These are phyloP conservation scores for Coemansia sp. DNA, from an alignment of 192 early-diverging fungal genomes.

Conservation along the genomic window DNA sequence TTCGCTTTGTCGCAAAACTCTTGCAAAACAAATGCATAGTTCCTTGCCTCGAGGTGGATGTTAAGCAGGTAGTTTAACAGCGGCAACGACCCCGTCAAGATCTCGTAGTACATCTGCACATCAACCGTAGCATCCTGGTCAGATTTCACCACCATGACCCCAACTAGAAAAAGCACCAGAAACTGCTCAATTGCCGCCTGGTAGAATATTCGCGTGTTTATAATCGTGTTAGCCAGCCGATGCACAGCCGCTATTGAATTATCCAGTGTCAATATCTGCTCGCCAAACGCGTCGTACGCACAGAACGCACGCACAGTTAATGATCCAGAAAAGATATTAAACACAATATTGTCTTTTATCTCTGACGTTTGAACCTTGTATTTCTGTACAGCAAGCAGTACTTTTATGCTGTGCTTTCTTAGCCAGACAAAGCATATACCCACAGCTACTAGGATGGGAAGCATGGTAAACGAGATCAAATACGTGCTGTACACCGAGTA, in stretches of 20 bases:
- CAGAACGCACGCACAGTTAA: slow-evolving; percentile 25
- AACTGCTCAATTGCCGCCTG: slow-evolving; percentile 12
- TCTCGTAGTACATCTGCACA: slow-evolving; percentile 24
- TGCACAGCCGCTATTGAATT: background rate
- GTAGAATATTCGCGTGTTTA: slow-evolving; percentile 2
- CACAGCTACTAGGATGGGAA: background rate
- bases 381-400: slow-evolving; percentile 12
- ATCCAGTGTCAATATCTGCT: slow-evolving; percentile 5
- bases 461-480: slow-evolving; percentile 14
- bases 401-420: background rate
- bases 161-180: slow-evolving; percentile 12
- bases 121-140: slow-evolving; percentile 4
- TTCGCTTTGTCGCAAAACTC: slow-evolving; percentile 16
- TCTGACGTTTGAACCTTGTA: background rate
- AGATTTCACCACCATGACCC: slow-evolving; percentile 7
- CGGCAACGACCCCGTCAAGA: slow-evolving; percentile 13
- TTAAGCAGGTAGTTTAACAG: slow-evolving; percentile 9
- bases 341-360: background rate
- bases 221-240: slow-evolving; percentile 18
- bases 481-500: slow-evolving; percentile 18
- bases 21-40: slow-evolving; percentile 16
- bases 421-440: background rate
- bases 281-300: slow-evolving; percentile 10
- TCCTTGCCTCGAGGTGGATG: background rate
- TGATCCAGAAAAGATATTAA: slow-evolving; percentile 29